Conservation (phyloP, 169 alveolate genomes). For the Plasmodium gaboni region DNA sequence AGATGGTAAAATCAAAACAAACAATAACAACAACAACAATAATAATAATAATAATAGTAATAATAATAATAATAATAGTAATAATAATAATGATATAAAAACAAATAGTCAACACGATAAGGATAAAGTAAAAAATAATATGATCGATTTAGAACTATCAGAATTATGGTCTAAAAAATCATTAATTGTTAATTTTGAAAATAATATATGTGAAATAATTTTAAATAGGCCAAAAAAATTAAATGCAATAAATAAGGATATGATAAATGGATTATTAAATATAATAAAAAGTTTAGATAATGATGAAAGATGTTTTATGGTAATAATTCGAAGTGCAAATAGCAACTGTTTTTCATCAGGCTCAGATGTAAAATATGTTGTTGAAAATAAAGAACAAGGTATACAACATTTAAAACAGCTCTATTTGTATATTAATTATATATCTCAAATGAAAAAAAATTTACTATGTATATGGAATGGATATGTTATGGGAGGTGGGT, state of each 20-base stretch:
- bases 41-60: neutral
- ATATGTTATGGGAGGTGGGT: constrained; percentile 69
- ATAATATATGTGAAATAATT: constrained; percentile 51
- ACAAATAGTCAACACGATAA: neutral
- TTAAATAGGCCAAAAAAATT: constrained; percentile 68
- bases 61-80: neutral
- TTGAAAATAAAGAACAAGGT: constrained; percentile 68
- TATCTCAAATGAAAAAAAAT: constrained; percentile 43
- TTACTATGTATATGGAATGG: constrained; percentile 73
- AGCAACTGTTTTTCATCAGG: constrained; percentile 52
- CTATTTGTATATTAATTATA: constrained; percentile 53
- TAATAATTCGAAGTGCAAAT: constrained; percentile 32
- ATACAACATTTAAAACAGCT: constrained; percentile 57
- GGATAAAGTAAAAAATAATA: constrained; percentile 4
- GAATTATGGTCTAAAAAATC: constrained; percentile 66
- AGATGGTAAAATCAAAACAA: too few relatives aligned
- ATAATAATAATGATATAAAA: neutral
- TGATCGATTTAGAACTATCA: constrained; percentile 59
- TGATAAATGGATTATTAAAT: constrained; percentile 58
- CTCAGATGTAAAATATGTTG: constrained; percentile 56
- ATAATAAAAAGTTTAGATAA: constrained; percentile 51
- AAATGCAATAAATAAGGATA: constrained; percentile 70
- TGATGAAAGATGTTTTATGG: constrained; percentile 60
- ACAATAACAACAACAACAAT: neutral
- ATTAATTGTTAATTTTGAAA: constrained; percentile 40